Evolutionary conservation across 2,329 filamentous ascomycete species (phyloP), one percentile per base, ranked within the genome.

Genomic region (Paraphaeosphaeria sporulosa): DNA sequence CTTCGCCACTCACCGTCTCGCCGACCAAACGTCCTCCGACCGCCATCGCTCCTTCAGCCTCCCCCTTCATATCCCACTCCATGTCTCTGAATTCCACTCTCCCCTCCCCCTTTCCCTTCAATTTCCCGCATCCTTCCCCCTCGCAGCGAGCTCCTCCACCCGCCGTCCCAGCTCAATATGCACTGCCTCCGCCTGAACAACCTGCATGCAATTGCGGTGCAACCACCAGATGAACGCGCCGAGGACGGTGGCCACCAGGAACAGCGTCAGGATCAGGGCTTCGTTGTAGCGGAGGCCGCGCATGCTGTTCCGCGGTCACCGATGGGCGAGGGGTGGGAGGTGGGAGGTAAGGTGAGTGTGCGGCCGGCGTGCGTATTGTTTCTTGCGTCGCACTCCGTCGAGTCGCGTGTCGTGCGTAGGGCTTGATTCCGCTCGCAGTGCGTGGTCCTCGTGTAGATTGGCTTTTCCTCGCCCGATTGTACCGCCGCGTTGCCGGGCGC

Each of bases 161-260:
- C n/a, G 9, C 27, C 19, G 25, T 38, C 25, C 4, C 47, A 48
- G 7, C 55, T 46, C 25, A 9, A 48, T 19, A 34, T 52, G 36
- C 55, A 34, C 21, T n/a, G 21, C 36, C 55, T 52, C 55, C 4
- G 32, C 21, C 40, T 27, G 25, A 10, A 48, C 38, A 8, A 57
- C 47, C 6, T 47, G 25, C 27, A 46, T 27, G 30, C 42, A 55
- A 19, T 47, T 36, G 17, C 40, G 40, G 42, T 55, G 36, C 10
- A 46, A 13, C 7, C 7, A 46, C 52, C 52, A 55, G 21, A 36
- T 10, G 52, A 55, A 15, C 9, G 17, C 13, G 52, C 8, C 42
- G n/a, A 55, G 30, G 27, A 54, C 19, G 51, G 36, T 8, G 8
- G 27, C 47, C 15, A 21, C 5, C 15, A 53, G 36, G 36, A 53